Conservation (phyloP, 1,284 basidiomycete species). For the Entoloma clypeatum region DNA sequence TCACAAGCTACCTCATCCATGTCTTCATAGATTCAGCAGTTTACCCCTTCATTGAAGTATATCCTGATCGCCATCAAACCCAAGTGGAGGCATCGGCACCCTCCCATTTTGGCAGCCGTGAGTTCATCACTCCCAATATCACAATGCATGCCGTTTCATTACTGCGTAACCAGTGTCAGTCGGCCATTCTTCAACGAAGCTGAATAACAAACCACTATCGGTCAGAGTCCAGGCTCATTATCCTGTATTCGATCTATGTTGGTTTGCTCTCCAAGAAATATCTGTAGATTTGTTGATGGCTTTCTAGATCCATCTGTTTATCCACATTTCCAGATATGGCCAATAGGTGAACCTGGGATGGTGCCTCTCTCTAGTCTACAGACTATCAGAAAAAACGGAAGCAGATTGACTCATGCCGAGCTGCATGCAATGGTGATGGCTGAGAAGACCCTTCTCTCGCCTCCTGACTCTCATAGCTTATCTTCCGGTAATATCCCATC, state of each 20-base stretch:
- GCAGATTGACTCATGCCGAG: constrained; percentile 34
- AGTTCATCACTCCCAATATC: no score
- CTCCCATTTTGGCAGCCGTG: neutral
- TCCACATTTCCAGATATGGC: constrained; percentile 35
- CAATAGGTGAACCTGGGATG: constrained; percentile 11
- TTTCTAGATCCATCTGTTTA: constrained; percentile 32
- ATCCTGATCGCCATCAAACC: constrained; percentile 12
- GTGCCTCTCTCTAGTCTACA: constrained; percentile 6
- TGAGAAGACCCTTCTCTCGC: constrained; percentile 26
- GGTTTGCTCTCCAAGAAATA: constrained; percentile 7
- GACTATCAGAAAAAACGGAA: constrained; percentile 10
- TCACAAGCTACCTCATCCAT: neutral
- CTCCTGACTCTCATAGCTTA: no score
- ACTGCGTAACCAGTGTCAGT: constrained; percentile 25
- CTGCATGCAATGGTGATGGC: constrained; percentile 38
- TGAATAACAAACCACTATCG: neutral
- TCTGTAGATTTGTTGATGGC: constrained; percentile 4
- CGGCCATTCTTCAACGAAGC: neutral
- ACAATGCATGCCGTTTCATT: constrained; percentile 30
- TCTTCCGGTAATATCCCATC: no score
- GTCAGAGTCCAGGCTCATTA: constrained; percentile 20
- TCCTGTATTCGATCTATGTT: constrained; percentile 32
- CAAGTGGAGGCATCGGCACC: neutral
- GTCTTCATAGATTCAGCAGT: constrained; percentile 18
- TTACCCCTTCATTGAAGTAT: constrained; percentile 23